Percentiles rank a stretch among this genome's conserved stretches.
These are phyloP conservation scores for Phytophthora nicotianae DNA, from an alignment of 352 stramenopile species.

Conservation along the genomic window DNA sequence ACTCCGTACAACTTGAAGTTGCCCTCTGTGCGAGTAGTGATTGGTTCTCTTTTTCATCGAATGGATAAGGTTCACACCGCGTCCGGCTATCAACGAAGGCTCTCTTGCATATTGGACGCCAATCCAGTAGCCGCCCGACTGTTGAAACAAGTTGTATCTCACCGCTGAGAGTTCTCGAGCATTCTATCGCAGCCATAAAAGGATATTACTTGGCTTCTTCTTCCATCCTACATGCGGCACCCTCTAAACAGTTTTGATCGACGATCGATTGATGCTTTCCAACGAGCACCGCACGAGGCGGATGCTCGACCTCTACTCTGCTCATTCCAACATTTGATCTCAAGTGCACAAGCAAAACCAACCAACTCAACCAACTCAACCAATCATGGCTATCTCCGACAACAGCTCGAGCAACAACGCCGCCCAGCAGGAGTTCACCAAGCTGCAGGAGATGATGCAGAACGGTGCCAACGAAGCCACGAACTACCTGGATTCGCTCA, in stretches of 20 bases:
- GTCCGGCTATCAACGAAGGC: too few relatives aligned
- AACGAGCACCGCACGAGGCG: background rate
- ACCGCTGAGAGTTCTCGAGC: conserved; percentile 17
- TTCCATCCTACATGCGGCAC: background rate
- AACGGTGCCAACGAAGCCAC: conserved; percentile 36
- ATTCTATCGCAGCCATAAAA: conserved; percentile 21
- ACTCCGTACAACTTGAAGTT: too few relatives aligned
- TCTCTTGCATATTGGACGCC: background rate
- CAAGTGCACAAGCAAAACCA: conserved; percentile 4
- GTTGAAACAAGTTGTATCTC: conserved; percentile 6
- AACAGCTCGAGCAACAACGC: conserved; percentile 19
- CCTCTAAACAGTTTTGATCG: conserved; percentile 1
- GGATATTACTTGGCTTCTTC: conserved; percentile 11
- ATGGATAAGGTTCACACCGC: too few relatives aligned
- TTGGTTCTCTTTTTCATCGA: too few relatives aligned
- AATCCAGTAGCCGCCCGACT: background rate
- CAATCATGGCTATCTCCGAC: conserved; percentile 35
- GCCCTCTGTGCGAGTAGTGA: too few relatives aligned
- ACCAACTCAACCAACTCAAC: conserved; percentile 1
- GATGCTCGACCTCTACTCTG: too few relatives aligned
- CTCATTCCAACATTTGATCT: conserved; percentile 26
- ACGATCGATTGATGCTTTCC: background rate
- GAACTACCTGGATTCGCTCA: conserved; percentile 48
- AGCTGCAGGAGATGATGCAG: conserved; percentile 45
- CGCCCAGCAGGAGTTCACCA: conserved; percentile 41